Percentiles rank a stretch among this genome's conserved stretches.
These are phyloP conservation scores for Xanthoceras sorbifolium DNA, from an alignment of 345 rosid genomes.

Conservation along the genomic window DNA sequence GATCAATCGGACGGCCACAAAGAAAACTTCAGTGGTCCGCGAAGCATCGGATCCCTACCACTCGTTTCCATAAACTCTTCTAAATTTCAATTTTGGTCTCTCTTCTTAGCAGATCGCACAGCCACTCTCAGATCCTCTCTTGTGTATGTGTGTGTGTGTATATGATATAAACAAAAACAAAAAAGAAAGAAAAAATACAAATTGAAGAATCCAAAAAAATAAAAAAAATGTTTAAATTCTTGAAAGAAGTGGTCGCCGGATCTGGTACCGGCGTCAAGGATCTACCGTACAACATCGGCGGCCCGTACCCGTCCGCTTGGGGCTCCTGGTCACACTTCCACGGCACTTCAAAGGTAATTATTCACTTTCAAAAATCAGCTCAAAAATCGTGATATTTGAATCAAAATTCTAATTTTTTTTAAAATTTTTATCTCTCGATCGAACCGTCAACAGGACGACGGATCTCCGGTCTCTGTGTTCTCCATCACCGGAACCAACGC, in stretches of 20 bases:
- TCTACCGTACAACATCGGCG: slow-evolving; percentile 93
- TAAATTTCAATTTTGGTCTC: slow-evolving; percentile 2
- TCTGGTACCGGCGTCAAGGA: slow-evolving; percentile 94
- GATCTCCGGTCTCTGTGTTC: slow-evolving; percentile 88
- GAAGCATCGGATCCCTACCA: not conserved
- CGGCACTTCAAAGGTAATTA: slow-evolving; percentile 81
- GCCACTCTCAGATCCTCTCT: not conserved
- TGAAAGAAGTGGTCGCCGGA: slow-evolving; percentile 93
- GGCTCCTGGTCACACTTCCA: slow-evolving; percentile 94
- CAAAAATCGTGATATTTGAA: too few species aligned
- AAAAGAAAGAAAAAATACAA: not conserved
- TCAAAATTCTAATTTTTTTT: too few species aligned
- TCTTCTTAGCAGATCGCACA: not conserved
- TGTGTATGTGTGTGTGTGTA: too few species aligned
- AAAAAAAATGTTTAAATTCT: slow-evolving; percentile 69
- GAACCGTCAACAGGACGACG: slow-evolving; percentile 68
- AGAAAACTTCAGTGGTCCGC: not conserved
- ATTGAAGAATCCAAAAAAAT: not conserved
- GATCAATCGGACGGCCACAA: too few species aligned
- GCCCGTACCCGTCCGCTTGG: slow-evolving; percentile 89
- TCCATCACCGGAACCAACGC: slow-evolving; percentile 75
- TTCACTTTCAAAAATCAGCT: too few species aligned
- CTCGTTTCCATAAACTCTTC: not conserved
- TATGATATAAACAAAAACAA: too few species aligned
- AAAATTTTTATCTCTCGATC: too few species aligned